Base-by-base conservation (phyloP, 2,329 filamentous ascomycete genomes). In the Penicillium sp. region DNA sequence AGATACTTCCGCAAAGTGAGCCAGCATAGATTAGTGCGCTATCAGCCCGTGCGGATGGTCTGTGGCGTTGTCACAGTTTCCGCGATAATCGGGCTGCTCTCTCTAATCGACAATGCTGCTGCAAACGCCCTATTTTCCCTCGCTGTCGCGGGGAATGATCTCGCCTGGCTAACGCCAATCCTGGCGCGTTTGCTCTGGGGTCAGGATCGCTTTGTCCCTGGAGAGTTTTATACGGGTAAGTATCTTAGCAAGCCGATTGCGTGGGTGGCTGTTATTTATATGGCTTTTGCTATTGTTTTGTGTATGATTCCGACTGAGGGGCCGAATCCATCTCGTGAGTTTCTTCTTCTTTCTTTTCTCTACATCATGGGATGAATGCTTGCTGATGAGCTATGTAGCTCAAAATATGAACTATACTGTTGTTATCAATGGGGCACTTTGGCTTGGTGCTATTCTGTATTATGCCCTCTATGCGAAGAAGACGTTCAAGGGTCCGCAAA, bases 371-470 rank as follows among this genome's bases (percentile, higher is more conserved):
- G 12, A 4, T 13, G 39, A 40, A 3, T 42, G 7, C 10, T 40
- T 24, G n/a, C 36, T 40, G 36, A 37, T 3, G n/a, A 17, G n/a
- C 7, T 8, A 18, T 29, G 1, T 20, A 42, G 39, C 26, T 12
- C n/a, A 42, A 42, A 29, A 68, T 13, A 86, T 86, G 84, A 87
- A 86, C 59, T 86, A 86, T 62, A 85, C 83, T 0, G 76, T 85
- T 2, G 83, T 85, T 1, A 82, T 87, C 52, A 85, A 85, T 55
- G 75, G 74, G 27, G 77, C 78, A 3, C 78, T 86, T 1, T 86
- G 84, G 84, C 70, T 79, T 12, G 81, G 82, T 1, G 75, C 78
- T 0, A 65, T 84, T 58, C 43, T 73, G 1, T 86, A 86, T 65
- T 86, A 85, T 62, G 75, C 74, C 55, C 56, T 82, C 21, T 76